Evolutionary conservation across 139 green algal genomes (phyloP), one percentile per base, ranked within the genome.

Genomic region (Yamagishiella unicocca): DNA sequence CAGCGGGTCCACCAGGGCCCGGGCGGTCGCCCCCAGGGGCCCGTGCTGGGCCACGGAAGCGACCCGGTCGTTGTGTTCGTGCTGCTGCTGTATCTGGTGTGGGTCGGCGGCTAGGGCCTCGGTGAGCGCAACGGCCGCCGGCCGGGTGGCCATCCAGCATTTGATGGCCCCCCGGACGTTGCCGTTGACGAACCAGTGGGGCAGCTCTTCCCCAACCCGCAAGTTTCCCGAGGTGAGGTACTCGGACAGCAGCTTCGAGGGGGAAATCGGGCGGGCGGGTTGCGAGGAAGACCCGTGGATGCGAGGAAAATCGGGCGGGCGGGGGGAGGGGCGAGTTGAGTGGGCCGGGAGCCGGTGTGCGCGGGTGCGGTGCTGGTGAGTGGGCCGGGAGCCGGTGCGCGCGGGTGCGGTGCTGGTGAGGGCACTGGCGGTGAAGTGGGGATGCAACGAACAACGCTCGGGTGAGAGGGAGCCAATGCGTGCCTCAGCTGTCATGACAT

Each of bases 121-220:
- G 29, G 40, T 19, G 27, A 76, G 29, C 21, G 40, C 79, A 17
- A 8, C 42, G 5, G 79, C 79, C 19, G 79, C 79, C 3, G 61
- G 79, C 7, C 79, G 79, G 2, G 79, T 76, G 12, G 79, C 79
- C 79, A 85, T 62, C 79, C 79, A 85, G 62, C 40, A 66, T 35
- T 85, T 85, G 79, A 85, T 64, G 42, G 79, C 79, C 1, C 79
- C 79, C 1, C 79, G 79, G 2, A 85, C 2, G 79, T 85, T 85
- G 62, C 79, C 79, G 62, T 85, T 45, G 5, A 85, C 79, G 42
- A 85, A 85, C 79, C 79, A 85, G 58, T 85, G 79, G 17, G 79
- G 79, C 79, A 85, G 79, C 79, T 85, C 79, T 42, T 85, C 79
- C 0, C 79, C 79, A 42, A 85, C 79, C 25, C 79, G 79, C 29